These are phyloP conservation scores for Tetracentron sinense DNA, from an alignment of 164 flowering plant species.

Conservation along the genomic window DNA sequence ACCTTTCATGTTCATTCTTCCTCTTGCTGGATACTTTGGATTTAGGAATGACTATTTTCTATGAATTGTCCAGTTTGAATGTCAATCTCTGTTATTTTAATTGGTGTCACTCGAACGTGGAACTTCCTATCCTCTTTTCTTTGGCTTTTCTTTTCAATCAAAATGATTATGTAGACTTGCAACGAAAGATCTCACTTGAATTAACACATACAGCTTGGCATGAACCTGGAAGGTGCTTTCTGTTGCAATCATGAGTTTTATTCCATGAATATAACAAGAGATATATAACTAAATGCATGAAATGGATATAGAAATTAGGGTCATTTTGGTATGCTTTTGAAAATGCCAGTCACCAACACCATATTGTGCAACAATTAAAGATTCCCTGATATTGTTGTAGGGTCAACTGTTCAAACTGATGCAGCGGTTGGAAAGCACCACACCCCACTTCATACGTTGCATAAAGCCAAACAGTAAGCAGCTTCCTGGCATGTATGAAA, in stretches of 20 bases:
- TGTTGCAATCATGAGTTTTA: not conserved
- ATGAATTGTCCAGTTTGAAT: too few species aligned
- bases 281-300: not conserved
- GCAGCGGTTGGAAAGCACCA: constrained; percentile 57
- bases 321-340: not conserved
- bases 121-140: too few species aligned
- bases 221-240: not conserved
- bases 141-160: too few species aligned
- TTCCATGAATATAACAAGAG: not conserved
- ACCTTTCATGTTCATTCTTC: too few species aligned
- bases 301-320: not conserved
- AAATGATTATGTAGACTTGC: too few species aligned
- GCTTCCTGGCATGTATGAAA: constrained; percentile 49
- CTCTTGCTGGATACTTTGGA: too few species aligned
- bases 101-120: too few species aligned
- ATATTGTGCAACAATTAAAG: not conserved
- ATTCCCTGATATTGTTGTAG: constrained; percentile 28
- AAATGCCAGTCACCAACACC: not conserved
- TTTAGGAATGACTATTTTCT: too few species aligned
- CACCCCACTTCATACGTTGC: constrained; percentile 70
- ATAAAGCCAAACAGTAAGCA: constrained; percentile 61
- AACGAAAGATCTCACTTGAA: too few species aligned
- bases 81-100: too few species aligned
- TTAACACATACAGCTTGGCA: too few species aligned
- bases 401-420: constrained; percentile 60